A percentile compares a stretch with the other conserved stretches of the same genome.
phyloP scores from a whole-genome alignment of 202 grass and related monocot genomes.

The Saccharum hybrid region DNA sequence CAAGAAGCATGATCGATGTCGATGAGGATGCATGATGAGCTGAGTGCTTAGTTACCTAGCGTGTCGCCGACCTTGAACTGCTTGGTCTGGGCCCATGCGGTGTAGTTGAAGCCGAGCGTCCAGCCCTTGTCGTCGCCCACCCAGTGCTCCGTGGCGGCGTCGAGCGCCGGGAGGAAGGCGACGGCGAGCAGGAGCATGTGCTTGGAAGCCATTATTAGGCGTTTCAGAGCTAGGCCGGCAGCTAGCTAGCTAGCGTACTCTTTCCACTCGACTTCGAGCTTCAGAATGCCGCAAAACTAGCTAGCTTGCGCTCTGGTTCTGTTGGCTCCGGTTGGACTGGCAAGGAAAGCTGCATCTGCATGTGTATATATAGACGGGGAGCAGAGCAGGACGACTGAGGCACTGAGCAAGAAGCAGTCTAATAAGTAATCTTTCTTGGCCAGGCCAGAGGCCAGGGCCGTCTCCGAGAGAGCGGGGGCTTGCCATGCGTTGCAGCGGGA shows the following conservation, averaged over 20 bases:
- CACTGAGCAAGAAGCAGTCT: neutral
- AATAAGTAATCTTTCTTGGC: neutral
- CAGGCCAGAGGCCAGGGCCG: neutral
- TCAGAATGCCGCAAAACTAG: neutral
- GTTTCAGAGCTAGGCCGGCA: no score
- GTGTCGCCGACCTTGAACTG: conserved; percentile 54
- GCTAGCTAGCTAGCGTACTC: no score
- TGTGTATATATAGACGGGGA: neutral
- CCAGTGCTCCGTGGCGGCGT: conserved; percentile 32
- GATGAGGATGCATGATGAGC: no score
- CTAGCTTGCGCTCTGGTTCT: conserved; percentile 10
- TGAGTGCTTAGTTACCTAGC: neutral
- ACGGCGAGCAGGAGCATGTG: neutral
- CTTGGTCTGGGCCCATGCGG: conserved; percentile 36
- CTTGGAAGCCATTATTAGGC: conserved; percentile 39
- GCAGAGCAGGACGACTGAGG: neutral
- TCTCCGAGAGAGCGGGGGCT: no score
- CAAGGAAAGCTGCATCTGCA: neutral
- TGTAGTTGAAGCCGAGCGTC: conserved; percentile 43
- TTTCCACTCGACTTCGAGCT: neutral
- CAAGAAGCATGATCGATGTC: no score
- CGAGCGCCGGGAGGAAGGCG: conserved; percentile 30
- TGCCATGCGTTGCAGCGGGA: neutral
- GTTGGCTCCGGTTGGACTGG: neutral
- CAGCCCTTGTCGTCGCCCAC: conserved; percentile 50